These are phyloP conservation scores for Suillus spraguei DNA, from an alignment of 768 basidiomycete species.

Conservation along the genomic window DNA sequence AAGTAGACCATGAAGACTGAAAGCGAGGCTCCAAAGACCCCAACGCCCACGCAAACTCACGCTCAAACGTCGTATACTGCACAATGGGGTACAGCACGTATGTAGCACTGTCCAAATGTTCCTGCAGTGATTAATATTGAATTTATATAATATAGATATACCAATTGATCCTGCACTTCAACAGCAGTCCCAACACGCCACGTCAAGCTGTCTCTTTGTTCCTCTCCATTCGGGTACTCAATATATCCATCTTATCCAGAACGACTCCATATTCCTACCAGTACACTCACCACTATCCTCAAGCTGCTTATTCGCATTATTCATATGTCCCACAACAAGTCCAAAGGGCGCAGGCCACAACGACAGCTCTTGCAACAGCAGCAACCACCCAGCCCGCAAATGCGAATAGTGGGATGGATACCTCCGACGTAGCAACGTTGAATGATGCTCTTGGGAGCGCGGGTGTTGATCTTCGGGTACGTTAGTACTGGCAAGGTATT, in stretches of 20 bases:
- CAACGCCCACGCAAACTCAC: constrained; percentile 34
- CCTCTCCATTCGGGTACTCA: constrained; percentile 13
- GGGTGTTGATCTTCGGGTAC: constrained; percentile 81
- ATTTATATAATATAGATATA: constrained; percentile 44
- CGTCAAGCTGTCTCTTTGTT: constrained; percentile 34
- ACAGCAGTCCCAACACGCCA: constrained; percentile 51
- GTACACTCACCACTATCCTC: constrained; percentile 40
- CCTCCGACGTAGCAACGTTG: constrained; percentile 72
- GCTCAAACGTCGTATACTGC: constrained; percentile 35
- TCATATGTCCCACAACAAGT: constrained; percentile 35
- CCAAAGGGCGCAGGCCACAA: constrained; percentile 28
- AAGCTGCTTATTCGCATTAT: constrained; percentile 47
- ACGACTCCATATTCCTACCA: constrained; percentile 51
- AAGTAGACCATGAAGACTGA: constrained; percentile 44
- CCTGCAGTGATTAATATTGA: constrained; percentile 3
- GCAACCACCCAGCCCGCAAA: constrained; percentile 27
- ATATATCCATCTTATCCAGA: constrained; percentile 29
- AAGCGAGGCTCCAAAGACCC: constrained; percentile 36
- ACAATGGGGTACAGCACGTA: constrained; percentile 44
- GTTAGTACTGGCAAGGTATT: constrained; percentile 18
- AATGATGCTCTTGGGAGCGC: constrained; percentile 88
- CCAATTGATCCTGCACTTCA: constrained; percentile 72
- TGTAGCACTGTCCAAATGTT: constrained; percentile 17
- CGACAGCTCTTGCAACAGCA: constrained; percentile 20
- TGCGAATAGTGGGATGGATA: constrained; percentile 48